Conservation (phyloP, 768 basidiomycete species). For the Boletus pseudopeckii region DNA sequence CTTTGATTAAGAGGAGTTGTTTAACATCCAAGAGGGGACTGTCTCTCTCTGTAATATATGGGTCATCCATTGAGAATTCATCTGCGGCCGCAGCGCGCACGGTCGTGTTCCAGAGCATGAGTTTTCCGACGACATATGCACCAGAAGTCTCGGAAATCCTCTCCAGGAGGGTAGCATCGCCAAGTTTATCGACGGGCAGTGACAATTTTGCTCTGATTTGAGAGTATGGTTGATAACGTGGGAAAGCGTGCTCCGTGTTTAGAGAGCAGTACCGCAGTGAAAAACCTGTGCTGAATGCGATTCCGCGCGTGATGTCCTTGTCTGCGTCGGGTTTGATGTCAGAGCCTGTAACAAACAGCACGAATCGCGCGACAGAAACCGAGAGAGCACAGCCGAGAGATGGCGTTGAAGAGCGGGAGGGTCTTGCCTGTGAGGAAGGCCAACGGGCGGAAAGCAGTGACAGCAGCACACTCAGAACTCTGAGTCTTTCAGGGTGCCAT, state of each 20-base stretch:
- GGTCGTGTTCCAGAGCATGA: constrained; percentile 46
- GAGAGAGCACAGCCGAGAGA: constrained; percentile 56
- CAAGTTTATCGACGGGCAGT: constrained; percentile 49
- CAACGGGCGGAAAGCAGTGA: constrained; percentile 32
- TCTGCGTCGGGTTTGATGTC: constrained; percentile 77
- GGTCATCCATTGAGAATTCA: constrained; percentile 64
- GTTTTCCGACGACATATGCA: constrained; percentile 39
- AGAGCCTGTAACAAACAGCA: constrained; percentile 68
- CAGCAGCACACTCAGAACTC: constrained; percentile 50
- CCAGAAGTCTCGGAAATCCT: constrained; percentile 32
- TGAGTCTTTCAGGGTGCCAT: constrained; percentile 60
- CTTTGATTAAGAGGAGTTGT: constrained; percentile 43
- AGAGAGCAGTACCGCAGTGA: constrained; percentile 57
- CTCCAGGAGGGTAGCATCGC: constrained; percentile 44
- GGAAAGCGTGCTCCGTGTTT: constrained; percentile 11
- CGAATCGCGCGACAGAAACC: constrained; percentile 57
- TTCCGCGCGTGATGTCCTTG: constrained; percentile 63
- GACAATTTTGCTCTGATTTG: constrained; percentile 52
- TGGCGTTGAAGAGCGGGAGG: constrained; percentile 33
- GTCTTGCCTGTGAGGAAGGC: constrained; percentile 8
- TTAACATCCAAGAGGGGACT: constrained; percentile 39
- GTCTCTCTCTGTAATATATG: constrained; percentile 52
- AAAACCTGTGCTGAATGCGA: constrained; percentile 54
- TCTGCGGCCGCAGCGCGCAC: constrained; percentile 66
- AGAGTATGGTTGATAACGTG: constrained; percentile 31